Base-by-base conservation (phyloP, 257 asterid genomes). In the Knoxia roxburghii region DNA sequence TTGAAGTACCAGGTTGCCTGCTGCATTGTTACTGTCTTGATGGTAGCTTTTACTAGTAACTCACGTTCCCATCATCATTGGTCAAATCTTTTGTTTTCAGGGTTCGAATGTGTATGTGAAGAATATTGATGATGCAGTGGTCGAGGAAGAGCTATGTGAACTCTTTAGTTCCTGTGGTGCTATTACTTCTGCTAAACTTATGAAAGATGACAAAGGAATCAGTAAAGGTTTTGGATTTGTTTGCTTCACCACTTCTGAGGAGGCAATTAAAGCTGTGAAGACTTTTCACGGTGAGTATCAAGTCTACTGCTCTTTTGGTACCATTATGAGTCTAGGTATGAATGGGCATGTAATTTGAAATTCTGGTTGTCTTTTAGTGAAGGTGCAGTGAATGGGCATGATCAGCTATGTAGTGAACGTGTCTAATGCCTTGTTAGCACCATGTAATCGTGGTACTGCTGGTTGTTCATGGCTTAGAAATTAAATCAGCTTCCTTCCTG, bases 211-310 rank as follows among this genome's bases (percentile, higher is more conserved):
- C 24, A 87, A 83, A 74, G 96, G 95, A 72, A 49, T 84, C 48
- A 84, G 90, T 77, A 89, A 80, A 76, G 98, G 96, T 68, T 89
- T 87, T 77, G 98, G 96, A 68, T 91, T 91, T 78, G 90, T 89
- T 66, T 91, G 96, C 86, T 91, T 87, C 84, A 84, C 96, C 61
- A 77, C 74, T 5, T 89, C 91, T 7, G 90, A 83, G 72, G 96
- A 89, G 80, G 96, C 96, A 39, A 68, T 39, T 61, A 83, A 68
- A 64, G 96, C 96, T 40, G 90, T 89, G 53, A 75, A 72, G 71
- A 72, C 86, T 64, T 79, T 76, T 30, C 89, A 83, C 65, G 98
- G 90, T 82, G 50, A 80, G 83, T 58, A 30, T 29, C 5, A 7
- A 46, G 13, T 13, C 17, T 18, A n/a, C 5, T 68, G 18, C 43